phyloP scores from a whole-genome alignment of 192 early-diverging fungal genomes.

The Coemansia sp. region DNA sequence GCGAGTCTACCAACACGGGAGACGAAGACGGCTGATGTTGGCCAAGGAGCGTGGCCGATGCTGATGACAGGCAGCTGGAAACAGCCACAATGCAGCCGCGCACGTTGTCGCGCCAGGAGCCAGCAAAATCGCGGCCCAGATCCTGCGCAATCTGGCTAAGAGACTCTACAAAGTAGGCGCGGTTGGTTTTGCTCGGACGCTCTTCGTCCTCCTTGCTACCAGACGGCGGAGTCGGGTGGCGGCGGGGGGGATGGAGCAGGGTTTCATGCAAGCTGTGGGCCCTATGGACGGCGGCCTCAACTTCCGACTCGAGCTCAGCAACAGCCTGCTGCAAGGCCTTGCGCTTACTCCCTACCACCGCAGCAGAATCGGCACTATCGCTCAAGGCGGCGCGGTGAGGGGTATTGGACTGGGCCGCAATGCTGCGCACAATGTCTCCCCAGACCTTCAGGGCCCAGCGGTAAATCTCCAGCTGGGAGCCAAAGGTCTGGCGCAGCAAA shows the following conservation, averaged over 20 bases:
- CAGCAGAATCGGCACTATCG: not conserved
- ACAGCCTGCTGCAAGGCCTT: constrained; percentile 13
- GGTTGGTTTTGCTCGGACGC: constrained; percentile 2
- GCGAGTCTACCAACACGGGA: not conserved
- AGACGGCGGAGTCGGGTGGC: too few relatives aligned
- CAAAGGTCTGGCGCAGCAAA: constrained; percentile 19
- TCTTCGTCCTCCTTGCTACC: not conserved
- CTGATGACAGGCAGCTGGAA: not conserved
- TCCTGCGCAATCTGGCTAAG: constrained; percentile 16
- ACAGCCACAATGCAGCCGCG: constrained; percentile 13
- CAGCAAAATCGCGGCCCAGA: constrained; percentile 13
- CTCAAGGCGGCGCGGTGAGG: too few relatives aligned
- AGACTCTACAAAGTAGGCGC: constrained; percentile 10
- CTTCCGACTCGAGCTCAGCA: constrained; percentile 20
- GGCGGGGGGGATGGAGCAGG: not conserved
- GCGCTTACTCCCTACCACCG: not conserved
- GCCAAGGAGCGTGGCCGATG: not conserved
- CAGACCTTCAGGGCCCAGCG: constrained; percentile 28
- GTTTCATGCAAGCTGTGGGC: constrained; percentile 2
- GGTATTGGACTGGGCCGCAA: not conserved
- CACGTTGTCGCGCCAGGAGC: constrained; percentile 28
- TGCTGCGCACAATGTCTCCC: constrained; percentile 13
- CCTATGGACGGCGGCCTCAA: constrained; percentile 13
- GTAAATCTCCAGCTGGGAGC: constrained; percentile 26
- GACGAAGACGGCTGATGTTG: not conserved